Base-by-base conservation (phyloP, 176 grass and related monocot species). In the Aegilops speltoides region DNA sequence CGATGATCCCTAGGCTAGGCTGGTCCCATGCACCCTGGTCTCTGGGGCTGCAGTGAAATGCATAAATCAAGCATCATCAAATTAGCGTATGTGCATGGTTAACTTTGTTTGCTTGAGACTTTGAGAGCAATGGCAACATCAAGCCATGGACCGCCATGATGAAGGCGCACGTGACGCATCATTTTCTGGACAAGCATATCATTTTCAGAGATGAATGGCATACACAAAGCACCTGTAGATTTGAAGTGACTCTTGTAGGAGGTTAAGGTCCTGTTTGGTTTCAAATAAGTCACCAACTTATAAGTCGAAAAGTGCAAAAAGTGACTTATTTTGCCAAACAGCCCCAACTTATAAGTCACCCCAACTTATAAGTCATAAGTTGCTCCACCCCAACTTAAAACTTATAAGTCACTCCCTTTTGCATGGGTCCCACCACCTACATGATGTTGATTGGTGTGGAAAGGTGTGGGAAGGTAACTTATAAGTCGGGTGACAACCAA, bases 121-220 rank as follows among this genome's bases (percentile, higher is more conserved):
- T 31, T 31, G 29, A 70, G 79, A 77, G 64, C 63, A 50, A 59
- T 73, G 79, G 37, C 59, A 83, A 45, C 31, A 64, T 41, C 64
- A 66, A 61, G 19, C 54, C 54, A 52, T 87, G 84, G 74, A 87
- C 80, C 75, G 65, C 74, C 85, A 87, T 73, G 74, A 79, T 79
- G 74, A 84, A 84, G 66, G 76, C 26, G 45, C 25, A 72, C 81
- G 59, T 26, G 84, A 64, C 22, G 22, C 80, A 84, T 59, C 65
- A 50, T 80, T 85, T 76, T 85, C 59, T 75, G 61, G 24, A 52
- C 33, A 59, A 81, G 89, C 71, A 79, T 54, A 79, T 91, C 84
- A 64, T 79, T 78, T 79, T 86, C 88, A 83, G 52, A 64, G 79
- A 82, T 70, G 7, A 76, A 90, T 50, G 60, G 28, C 60, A 65